Evolutionary conservation across 1,284 basidiomycete genomes (phyloP).

Genomic region (Coniferiporia weirii): DNA sequence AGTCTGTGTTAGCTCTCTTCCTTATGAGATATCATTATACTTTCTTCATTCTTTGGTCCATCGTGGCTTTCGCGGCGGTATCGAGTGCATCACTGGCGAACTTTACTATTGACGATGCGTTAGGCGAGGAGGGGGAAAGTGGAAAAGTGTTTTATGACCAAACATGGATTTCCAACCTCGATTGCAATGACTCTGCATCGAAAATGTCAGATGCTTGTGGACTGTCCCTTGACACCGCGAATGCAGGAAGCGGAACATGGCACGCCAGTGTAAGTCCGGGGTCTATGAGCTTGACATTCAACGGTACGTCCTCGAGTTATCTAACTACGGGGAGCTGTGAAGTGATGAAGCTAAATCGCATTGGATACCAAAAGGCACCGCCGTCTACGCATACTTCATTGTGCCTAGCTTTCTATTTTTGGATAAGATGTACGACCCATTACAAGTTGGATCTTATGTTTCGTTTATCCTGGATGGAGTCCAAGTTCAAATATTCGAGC

Average conservation of each 20-base stretch:
- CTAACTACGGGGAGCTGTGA: not conserved
- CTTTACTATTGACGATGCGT: slow-evolving; percentile 4
- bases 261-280: not conserved
- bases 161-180: not conserved
- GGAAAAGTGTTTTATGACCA: not conserved
- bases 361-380: not conserved
- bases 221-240: not conserved
- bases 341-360: not conserved
- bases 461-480: not conserved
- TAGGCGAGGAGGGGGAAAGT: not conserved
- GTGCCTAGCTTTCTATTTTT: not conserved
- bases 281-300: not conserved
- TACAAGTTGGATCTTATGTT: not conserved
- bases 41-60: not conserved
- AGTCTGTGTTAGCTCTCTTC: not conserved
- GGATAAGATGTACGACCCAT: not conserved
- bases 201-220: not conserved
- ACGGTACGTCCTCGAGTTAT: not conserved
- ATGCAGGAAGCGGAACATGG: not conserved
- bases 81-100: not conserved
- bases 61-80: not conserved
- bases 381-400: slow-evolving; percentile 4
- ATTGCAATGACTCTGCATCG: not conserved
- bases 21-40: not conserved
- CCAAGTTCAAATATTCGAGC: not conserved